Conservation (phyloP, 2,329 filamentous ascomycete genomes). For the Aspergillus quadricinctus region DNA sequence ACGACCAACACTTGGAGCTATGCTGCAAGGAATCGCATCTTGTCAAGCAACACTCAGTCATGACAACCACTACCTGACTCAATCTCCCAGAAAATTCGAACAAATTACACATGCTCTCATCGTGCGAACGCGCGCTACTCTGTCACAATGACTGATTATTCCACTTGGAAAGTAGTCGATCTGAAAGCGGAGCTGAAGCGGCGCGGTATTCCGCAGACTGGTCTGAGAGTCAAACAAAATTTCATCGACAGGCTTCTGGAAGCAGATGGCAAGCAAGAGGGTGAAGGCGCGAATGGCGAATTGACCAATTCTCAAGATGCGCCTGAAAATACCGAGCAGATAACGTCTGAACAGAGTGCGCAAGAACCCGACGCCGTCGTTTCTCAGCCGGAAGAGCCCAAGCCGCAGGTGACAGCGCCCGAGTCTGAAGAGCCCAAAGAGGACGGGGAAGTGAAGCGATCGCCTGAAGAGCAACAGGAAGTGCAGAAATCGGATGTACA, state of each 20-base stretch:
- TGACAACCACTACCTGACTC: slow-evolving; percentile 7
- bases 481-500: neutral
- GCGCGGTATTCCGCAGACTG: slow-evolving; percentile 64
- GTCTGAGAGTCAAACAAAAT: slow-evolving; percentile 63
- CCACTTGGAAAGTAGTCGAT: slow-evolving; percentile 66
- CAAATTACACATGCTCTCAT: slow-evolving; percentile 2
- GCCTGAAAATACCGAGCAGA: slow-evolving; percentile 12
- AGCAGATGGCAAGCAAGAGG: slow-evolving; percentile 32
- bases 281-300: slow-evolving; percentile 25
- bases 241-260: slow-evolving; percentile 61
- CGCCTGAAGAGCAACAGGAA: slow-evolving; percentile 5
- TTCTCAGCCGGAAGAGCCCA: neutral
- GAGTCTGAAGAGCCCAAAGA: slow-evolving; percentile 14
- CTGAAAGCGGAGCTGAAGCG: slow-evolving; percentile 70
- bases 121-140: slow-evolving; percentile 3
- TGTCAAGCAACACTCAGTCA: slow-evolving; percentile 6
- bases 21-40: slow-evolving; percentile 12
- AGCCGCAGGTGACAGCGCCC: neutral
- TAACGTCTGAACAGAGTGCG: slow-evolving; percentile 3
- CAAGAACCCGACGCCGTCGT: slow-evolving; percentile 7
- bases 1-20: neutral
- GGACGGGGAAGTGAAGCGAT: slow-evolving; percentile 7
- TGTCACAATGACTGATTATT: slow-evolving; percentile 49
- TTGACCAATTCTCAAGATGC: slow-evolving; percentile 11
- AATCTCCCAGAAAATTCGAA: neutral